A percentile compares a stretch with the other conserved stretches of the same genome.
Conservation (phyloP, 768 basidiomycete genomes). For the Lactarius pseudohatsudake region DNA sequence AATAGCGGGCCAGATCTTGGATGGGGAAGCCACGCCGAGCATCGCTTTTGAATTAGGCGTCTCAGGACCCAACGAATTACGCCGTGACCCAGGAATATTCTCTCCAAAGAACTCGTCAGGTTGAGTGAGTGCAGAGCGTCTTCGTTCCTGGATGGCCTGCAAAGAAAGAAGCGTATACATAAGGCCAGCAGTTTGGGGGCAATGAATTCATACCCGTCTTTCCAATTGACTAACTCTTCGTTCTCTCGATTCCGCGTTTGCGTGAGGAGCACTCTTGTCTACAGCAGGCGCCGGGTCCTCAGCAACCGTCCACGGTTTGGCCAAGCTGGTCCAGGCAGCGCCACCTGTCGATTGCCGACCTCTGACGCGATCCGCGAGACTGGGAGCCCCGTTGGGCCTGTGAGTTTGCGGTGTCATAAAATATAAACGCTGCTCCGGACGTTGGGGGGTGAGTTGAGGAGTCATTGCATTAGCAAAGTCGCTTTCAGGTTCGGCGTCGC, state of each 20-base stretch:
- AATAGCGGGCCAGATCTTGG: slow-evolving; percentile 24
- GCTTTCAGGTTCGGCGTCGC: slow-evolving; percentile 22
- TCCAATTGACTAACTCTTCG: slow-evolving; percentile 14
- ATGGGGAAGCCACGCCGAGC: slow-evolving; percentile 9
- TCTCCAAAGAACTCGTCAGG: slow-evolving; percentile 51
- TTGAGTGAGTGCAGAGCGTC: slow-evolving; percentile 54
- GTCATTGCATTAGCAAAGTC: not conserved
- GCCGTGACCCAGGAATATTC: slow-evolving; percentile 52
- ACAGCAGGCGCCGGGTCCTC: slow-evolving; percentile 51
- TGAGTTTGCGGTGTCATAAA: slow-evolving; percentile 63
- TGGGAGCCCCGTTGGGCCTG: slow-evolving; percentile 15
- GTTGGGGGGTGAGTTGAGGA: slow-evolving; percentile 28
- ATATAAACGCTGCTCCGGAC: slow-evolving; percentile 36
- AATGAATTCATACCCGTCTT: slow-evolving; percentile 14
- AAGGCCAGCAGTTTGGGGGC: not conserved
- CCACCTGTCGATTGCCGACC: slow-evolving; percentile 26
- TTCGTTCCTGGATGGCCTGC: slow-evolving; percentile 61
- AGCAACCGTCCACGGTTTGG: slow-evolving; percentile 55
- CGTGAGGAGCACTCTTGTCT: not conserved
- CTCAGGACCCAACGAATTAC: slow-evolving; percentile 33
- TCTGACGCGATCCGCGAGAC: slow-evolving; percentile 28
- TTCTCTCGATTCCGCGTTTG: not conserved
- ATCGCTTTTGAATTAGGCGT: slow-evolving; percentile 8
- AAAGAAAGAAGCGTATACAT: not conserved
- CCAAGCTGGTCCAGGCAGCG: slow-evolving; percentile 44